Evolutionary conservation across 148 eudicot species (phyloP), one percentile per base, ranked within the genome.

Genomic region (Camellia japonica): DNA sequence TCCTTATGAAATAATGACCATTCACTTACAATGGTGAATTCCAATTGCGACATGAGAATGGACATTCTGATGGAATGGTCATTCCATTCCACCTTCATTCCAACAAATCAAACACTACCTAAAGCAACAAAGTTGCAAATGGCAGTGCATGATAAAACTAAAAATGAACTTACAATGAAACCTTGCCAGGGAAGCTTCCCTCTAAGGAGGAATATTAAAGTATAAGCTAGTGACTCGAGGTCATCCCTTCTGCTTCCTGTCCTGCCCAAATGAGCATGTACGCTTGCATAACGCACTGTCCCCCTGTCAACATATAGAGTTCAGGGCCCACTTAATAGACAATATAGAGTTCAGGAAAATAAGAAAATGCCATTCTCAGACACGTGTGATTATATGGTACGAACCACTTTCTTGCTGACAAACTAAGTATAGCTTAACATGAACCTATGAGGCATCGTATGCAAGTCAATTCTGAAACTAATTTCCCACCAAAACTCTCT

Each of bases 131-230:
- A 74, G 19, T 11, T 55, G 30, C 75, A 64, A 23, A 60, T 71
- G 7, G 42, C 43, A 71, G 14, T 43, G 19, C 42, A 49, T 3
- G 11, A 56, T 3, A 44, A 55, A 70, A 54, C n/a, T 44, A 49
- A 58, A 73, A 55, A 56, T 65, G 73, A 68, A 77, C 87, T 85
- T 77, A 85, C 87, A 78, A 78, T 54, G 46, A 82, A 84, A 44
- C 90, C 90, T 78, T 88, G 90, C 90, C 90, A 88, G 23, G 90
- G 90, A 64, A 88, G 88, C 67, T 87, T 83, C 52, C 90, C 90
- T 76, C 80, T 80, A 18, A 88, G 85, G 54, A 88, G 88, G 73
- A 88, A 88, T 73, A 88, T 76, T 30, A 88, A 82, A 11, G 90
- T 86, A 78, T 88, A 88, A 59, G 90, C 90, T 58, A 88, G 83